phyloP scores from a whole-genome alignment of 2,329 filamentous ascomycete genomes.

The Exophiala xenobiotica region DNA sequence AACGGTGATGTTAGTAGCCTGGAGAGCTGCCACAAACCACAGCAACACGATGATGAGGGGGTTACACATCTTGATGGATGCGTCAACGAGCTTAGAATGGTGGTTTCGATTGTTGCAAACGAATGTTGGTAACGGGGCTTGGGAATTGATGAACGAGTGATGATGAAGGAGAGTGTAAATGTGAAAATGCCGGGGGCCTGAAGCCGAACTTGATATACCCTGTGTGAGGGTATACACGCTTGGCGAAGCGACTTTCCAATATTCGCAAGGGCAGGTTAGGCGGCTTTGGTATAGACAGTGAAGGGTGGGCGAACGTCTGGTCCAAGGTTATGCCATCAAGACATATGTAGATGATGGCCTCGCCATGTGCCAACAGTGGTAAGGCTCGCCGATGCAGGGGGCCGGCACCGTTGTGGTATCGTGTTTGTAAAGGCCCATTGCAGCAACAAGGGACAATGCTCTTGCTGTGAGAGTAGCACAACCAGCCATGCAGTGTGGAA shows the following conservation, averaged over 20 bases:
- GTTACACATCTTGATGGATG: constrained; percentile 2
- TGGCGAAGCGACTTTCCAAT: background rate
- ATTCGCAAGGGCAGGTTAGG: background rate
- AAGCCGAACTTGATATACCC: background rate
- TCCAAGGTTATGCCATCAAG: too few species aligned
- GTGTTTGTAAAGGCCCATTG: too few species aligned
- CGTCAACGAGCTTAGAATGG: background rate
- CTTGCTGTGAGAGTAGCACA: too few species aligned
- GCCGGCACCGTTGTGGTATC: too few species aligned
- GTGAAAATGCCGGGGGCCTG: background rate
- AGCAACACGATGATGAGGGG: background rate
- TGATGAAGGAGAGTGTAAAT: background rate
- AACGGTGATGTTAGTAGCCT: background rate
- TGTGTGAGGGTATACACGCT: background rate
- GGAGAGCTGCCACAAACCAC: background rate
- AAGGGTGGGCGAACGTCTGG: background rate
- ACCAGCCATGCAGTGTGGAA: too few species aligned
- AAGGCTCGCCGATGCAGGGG: background rate
- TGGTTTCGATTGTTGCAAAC: background rate
- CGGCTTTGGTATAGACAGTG: background rate
- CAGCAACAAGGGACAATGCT: too few species aligned
- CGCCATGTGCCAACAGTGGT: background rate
- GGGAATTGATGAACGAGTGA: background rate
- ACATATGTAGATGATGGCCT: background rate
- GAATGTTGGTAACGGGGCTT: background rate